Conservation (phyloP, 139 green algal genomes). For the Micromonas pusilla region DNA sequence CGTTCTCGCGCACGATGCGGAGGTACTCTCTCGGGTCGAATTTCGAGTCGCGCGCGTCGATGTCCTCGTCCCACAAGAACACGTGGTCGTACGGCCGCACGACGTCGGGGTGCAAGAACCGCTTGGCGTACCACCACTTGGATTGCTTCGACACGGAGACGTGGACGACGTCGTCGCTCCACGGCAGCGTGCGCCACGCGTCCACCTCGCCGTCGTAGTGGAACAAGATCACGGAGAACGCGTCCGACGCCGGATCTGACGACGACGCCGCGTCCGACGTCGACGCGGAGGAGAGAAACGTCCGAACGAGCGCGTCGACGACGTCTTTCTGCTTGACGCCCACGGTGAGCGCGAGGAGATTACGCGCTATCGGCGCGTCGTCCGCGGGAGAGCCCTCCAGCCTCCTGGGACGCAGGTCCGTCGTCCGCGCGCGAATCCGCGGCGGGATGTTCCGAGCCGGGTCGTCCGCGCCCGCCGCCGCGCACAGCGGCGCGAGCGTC, state of each 20-base stretch:
- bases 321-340: background rate
- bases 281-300: background rate
- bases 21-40: constrained; percentile 26
- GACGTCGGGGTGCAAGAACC: constrained; percentile 35
- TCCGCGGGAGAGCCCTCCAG: background rate
- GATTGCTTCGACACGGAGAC: constrained; percentile 27
- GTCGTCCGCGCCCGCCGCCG: background rate
- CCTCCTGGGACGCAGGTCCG: background rate
- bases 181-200: constrained; percentile 24
- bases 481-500: background rate
- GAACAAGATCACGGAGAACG: constrained; percentile 21
- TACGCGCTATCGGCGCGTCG: background rate
- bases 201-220: constrained; percentile 32
- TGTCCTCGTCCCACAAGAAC: constrained; percentile 34
- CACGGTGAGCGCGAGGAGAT: background rate
- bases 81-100: constrained; percentile 34
- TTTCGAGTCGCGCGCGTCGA: constrained; percentile 3
- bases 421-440: background rate
- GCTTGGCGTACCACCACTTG: constrained; percentile 41
- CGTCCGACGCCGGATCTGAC: no score
- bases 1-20: background rate
- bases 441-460: background rate
- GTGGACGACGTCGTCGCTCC: constrained; percentile 29
- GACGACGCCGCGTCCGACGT: no score
- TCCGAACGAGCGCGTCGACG: background rate